Conservation (phyloP, 371 early-diverging fungal species). For the Zychaea mexicana region DNA sequence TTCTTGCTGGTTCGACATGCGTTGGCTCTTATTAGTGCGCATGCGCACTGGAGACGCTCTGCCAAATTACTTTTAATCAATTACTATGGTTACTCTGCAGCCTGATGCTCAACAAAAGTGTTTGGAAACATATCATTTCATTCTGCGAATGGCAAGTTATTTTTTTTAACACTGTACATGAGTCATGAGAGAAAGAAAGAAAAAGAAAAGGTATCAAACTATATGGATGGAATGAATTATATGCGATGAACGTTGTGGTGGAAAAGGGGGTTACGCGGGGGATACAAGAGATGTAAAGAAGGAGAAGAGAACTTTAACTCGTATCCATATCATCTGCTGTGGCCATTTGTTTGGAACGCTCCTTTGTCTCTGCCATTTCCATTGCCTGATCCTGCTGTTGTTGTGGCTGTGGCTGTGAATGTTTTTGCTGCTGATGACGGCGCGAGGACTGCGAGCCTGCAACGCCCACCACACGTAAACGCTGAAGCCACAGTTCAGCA, state of each 20-base stretch:
- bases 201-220: not conserved
- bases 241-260: not conserved
- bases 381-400: not conserved
- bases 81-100: too few relatives aligned
- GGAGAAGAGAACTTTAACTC: not conserved
- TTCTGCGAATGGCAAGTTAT: too few relatives aligned
- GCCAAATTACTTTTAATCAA: too few relatives aligned
- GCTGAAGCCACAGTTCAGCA: conserved; percentile 78
- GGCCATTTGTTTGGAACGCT: not conserved
- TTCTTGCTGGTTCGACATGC: too few relatives aligned
- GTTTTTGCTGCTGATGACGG: conserved; percentile 8
- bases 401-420: not conserved
- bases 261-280: not conserved
- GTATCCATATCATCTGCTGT: conserved; percentile 4
- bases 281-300: not conserved
- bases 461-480: conserved; percentile 57
- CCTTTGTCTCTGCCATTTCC: not conserved
- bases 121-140: too few relatives aligned
- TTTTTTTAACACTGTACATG: not conserved
- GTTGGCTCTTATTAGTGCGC: too few relatives aligned
- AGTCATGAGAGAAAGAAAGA: too few relatives aligned
- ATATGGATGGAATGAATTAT: not conserved
- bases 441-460: conserved; percentile 12
- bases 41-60: too few relatives aligned
- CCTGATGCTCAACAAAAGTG: too few relatives aligned